Evolutionary conservation across 106 monocot genomes (phyloP), one percentile per base, ranked within the genome.

Genomic region (Dioscorea zingiberensis): DNA sequence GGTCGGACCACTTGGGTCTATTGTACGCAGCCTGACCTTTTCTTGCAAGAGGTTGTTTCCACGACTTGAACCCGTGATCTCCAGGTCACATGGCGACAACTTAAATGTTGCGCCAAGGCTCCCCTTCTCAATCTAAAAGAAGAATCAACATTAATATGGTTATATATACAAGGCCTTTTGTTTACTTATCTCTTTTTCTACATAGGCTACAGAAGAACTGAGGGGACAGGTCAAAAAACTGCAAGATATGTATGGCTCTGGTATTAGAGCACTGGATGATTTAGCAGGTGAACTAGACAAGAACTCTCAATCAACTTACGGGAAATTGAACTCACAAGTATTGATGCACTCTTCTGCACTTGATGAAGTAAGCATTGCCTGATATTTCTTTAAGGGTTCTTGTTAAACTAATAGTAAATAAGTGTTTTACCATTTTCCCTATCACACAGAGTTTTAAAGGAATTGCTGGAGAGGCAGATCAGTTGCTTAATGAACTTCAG

Each of bases 401-500:
- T 63, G 2, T 1, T 29, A 27, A 25, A 59, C 59, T 13, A 16
- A 4, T 2, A 51, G 19, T 56, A 24, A 22, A 4, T 56, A 18
- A 53, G 19, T 49, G 64, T 59, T 59, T 23, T 28, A 19, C 25
- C 24, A 47, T 15, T 27, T 62, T 25, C 17, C 4, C 18, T 65
- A 9, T 72, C 58, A 0, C 10, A 26, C 54, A 98, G 97, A 89
- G 88, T 70, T 86, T 98, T 59, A 81, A 77, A 65, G 81, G 69
- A 51, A 79, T 92, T 73, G 81, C 92, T 71, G 72, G 68, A 22
- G 88, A 88, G 77, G 97, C 92, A 29, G 80, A 98, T 79, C 74
- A 86, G 15, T 77, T 98, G 75, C 81, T 98, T 71, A 86, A 73
- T 72, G 86, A 89, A 64, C 92, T 98, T 69, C 85, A 89, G 71